phyloP scores from a whole-genome alignment of 164 flowering plant species.

The Vitis labrusca region DNA sequence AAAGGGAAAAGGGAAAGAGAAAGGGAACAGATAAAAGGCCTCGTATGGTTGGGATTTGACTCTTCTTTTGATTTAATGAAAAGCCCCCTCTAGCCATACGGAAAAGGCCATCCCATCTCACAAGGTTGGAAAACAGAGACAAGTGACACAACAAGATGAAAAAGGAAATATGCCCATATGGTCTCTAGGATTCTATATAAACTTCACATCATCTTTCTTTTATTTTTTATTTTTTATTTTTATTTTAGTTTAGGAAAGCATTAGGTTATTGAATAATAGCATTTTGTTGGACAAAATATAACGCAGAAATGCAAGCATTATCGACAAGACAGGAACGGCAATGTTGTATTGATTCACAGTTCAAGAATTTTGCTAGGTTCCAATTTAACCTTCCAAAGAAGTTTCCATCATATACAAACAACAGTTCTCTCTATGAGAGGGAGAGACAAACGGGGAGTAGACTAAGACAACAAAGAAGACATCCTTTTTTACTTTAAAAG shows the following conservation, averaged over 20 bases:
- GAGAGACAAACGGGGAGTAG: not conserved
- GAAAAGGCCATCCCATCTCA: too few relatives aligned
- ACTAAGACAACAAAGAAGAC: not conserved
- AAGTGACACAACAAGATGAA: too few relatives aligned
- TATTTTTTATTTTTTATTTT: too few relatives aligned
- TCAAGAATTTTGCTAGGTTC: not conserved
- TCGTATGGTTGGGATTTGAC: slow-evolving; percentile 5
- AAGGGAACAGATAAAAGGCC: not conserved
- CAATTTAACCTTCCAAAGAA: not conserved
- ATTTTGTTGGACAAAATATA: too few relatives aligned
- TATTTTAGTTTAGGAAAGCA: too few relatives aligned
- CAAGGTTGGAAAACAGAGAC: too few relatives aligned
- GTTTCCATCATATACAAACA: not conserved
- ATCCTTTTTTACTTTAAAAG: not conserved
- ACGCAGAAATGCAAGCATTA: too few relatives aligned
- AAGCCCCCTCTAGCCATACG: not conserved
- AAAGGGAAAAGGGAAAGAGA: not conserved
- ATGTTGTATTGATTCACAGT: not conserved
- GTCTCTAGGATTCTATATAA: too few relatives aligned
- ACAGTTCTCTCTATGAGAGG: not conserved
- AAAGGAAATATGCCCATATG: too few relatives aligned
- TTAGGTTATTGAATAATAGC: too few relatives aligned
- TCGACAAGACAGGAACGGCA: not conserved
- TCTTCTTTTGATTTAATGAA: not conserved
- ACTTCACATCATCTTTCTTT: too few relatives aligned